Evolutionary conservation across 306 rosid species (phyloP).

Genomic region (Acacia melanoxylon): DNA sequence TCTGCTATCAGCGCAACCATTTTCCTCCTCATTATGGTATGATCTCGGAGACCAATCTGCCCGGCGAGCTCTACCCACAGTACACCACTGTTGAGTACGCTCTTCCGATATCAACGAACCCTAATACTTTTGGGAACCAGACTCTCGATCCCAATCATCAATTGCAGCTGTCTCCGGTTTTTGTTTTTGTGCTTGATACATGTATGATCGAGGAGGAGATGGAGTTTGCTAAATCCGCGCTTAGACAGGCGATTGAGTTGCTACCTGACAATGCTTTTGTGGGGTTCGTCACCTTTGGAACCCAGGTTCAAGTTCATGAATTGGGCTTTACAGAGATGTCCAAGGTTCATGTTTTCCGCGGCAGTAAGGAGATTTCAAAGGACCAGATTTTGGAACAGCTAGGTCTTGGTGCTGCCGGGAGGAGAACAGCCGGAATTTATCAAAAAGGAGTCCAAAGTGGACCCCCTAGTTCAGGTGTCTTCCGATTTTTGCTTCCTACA

Average conservation of each 20-base stretch:
- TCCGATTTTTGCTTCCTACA: conserved; percentile 76
- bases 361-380: conserved; percentile 66
- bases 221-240: conserved; percentile 60
- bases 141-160: conserved; percentile 31
- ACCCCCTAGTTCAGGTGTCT: conserved; percentile 43
- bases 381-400: conserved; percentile 78
- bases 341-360: conserved; percentile 79
- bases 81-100: conserved; percentile 79
- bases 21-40: conserved; percentile 76
- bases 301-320: conserved; percentile 90
- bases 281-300: conserved; percentile 76
- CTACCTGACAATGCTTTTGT: conserved; percentile 83
- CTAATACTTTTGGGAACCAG: conserved; percentile 19
- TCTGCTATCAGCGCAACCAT: conserved; percentile 76
- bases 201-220: conserved; percentile 83
- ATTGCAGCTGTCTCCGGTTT: conserved; percentile 55
- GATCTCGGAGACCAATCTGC: conserved; percentile 82
- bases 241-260: conserved; percentile 60
- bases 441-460: conserved; percentile 49
- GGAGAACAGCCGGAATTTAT: conserved; percentile 49
- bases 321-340: conserved; percentile 78
- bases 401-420: conserved; percentile 43
- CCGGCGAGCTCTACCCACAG: conserved; percentile 84
- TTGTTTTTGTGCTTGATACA: conserved; percentile 73
- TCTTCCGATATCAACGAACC: conserved; percentile 40